These are phyloP conservation scores for Dacryopinax spathularia DNA, from an alignment of 768 basidiomycete genomes.

Conservation along the genomic window DNA sequence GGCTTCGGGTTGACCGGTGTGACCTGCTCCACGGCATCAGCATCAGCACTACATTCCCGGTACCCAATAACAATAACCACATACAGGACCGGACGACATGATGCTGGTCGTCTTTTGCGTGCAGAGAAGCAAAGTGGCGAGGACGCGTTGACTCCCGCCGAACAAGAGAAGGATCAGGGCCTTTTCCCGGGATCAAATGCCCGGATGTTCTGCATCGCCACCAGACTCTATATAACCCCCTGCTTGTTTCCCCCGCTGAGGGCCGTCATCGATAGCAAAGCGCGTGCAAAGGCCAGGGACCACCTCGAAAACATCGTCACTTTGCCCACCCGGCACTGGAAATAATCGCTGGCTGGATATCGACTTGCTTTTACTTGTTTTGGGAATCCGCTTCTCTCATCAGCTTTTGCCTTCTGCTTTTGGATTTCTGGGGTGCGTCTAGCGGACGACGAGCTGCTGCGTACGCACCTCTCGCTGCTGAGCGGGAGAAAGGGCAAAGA, in stretches of 20 bases:
- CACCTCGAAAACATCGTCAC: background rate
- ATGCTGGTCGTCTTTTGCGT: background rate
- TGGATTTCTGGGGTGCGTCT: too few relatives aligned
- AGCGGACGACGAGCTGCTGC: too few relatives aligned
- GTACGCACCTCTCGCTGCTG: too few relatives aligned
- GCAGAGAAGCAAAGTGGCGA: background rate
- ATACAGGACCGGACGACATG: slow-evolving; percentile 12
- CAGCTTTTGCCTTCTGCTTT: too few relatives aligned
- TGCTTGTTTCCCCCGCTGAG: background rate
- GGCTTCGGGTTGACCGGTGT: slow-evolving; percentile 97
- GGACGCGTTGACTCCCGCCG: background rate
- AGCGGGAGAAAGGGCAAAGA: slow-evolving; percentile 22
- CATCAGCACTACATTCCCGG: slow-evolving; percentile 9
- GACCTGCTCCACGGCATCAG: slow-evolving; percentile 34
- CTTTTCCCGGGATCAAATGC: background rate
- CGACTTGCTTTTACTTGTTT: too few relatives aligned
- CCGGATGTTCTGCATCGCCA: background rate
- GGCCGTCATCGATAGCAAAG: background rate
- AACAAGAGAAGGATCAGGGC: background rate
- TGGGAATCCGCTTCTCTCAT: too few relatives aligned
- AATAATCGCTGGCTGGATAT: too few relatives aligned
- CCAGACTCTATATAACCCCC: slow-evolving; percentile 1
- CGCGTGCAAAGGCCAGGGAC: background rate
- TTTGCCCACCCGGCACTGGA: background rate
- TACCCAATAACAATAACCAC: background rate